Conservation (phyloP, 1,284 basidiomycete genomes). For the Mycosarcoma maydis region DNA sequence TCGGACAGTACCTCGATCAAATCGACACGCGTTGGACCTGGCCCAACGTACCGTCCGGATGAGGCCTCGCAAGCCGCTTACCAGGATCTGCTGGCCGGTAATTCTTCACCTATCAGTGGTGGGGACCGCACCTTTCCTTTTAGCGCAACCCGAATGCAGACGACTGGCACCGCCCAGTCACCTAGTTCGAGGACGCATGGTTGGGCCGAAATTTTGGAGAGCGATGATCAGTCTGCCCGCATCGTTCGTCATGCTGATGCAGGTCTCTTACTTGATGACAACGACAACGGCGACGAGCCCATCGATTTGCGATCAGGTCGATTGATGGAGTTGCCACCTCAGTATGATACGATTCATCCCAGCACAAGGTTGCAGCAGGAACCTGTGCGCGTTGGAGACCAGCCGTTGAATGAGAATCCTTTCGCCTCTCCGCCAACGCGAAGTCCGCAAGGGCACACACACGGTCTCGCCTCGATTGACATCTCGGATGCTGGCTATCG, state of each 20-base stretch:
- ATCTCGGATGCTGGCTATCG: constrained; percentile 26
- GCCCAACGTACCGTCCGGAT: constrained; percentile 37
- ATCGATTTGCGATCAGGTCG: constrained; percentile 17
- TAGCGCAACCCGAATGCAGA: constrained; percentile 5
- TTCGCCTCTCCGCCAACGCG: constrained; percentile 1
- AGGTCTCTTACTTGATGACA: constrained; percentile 54
- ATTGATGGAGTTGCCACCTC: constrained; percentile 53
- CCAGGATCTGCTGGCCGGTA: constrained; percentile 37
- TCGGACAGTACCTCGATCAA: constrained; percentile 32
- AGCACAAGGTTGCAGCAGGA: constrained; percentile 10
- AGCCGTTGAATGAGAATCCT: neutral
- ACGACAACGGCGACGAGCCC: constrained; percentile 44
- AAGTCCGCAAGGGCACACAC: constrained; percentile 8
- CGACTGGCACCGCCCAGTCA: constrained; percentile 1
- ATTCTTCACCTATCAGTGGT: constrained; percentile 18
- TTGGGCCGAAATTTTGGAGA: constrained; percentile 22
- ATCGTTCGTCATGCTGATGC: constrained; percentile 54
- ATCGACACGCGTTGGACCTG: constrained; percentile 31
- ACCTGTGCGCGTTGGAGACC: constrained; percentile 2
- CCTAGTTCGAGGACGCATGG: constrained; percentile 9
- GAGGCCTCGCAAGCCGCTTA: constrained; percentile 40
- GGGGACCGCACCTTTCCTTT: constrained; percentile 13
- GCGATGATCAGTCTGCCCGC: constrained; percentile 6
- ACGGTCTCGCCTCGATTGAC: constrained; percentile 21
- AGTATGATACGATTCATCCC: constrained; percentile 52